Evolutionary conservation across 495 filamentous ascomycete genomes (phyloP).

Genomic region (Aspergillus diversus): DNA sequence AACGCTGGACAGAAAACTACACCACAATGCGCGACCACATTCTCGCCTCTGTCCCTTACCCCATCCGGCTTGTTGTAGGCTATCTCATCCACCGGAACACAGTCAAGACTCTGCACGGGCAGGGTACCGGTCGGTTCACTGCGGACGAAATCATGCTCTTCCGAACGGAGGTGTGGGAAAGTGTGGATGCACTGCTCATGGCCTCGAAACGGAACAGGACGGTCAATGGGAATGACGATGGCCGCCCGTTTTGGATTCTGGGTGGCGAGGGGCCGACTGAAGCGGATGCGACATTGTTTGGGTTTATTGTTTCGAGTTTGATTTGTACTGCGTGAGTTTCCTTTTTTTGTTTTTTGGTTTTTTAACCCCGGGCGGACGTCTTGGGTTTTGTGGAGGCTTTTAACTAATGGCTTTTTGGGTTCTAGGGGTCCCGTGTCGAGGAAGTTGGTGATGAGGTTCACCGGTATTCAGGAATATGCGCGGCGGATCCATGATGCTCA

Average conservation of each 20-base stretch:
- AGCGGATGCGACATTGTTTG: slow-evolving; percentile 59
- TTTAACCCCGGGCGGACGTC: not conserved
- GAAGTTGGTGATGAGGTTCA: slow-evolving; percentile 45
- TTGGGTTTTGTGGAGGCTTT: not conserved
- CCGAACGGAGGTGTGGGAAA: slow-evolving; percentile 56
- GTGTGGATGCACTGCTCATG: slow-evolving; percentile 44
- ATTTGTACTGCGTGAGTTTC: slow-evolving; percentile 57
- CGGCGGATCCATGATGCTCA: slow-evolving; percentile 57
- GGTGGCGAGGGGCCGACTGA: slow-evolving; percentile 59
- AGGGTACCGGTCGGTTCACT: slow-evolving; percentile 57
- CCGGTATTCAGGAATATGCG: slow-evolving; percentile 60
- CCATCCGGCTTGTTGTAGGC: slow-evolving; percentile 57
- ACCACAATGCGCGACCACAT: slow-evolving; percentile 60
- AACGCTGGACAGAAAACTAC: slow-evolving; percentile 63
- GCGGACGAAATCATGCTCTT: slow-evolving; percentile 50
- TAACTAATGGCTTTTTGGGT: not conserved
- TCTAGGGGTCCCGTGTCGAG: slow-evolving; percentile 51
- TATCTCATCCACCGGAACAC: slow-evolving; percentile 49
- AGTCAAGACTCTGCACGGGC: slow-evolving; percentile 49
- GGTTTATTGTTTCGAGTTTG: slow-evolving; percentile 55
- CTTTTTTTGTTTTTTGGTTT: slow-evolving; percentile 5
- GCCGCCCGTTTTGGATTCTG: slow-evolving; percentile 58
- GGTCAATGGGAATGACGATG: slow-evolving; percentile 16
- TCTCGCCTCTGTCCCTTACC: slow-evolving; percentile 52
- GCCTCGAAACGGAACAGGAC: slow-evolving; percentile 20